Percentiles rank a stretch among this genome's conserved stretches.
These are phyloP conservation scores for Penicillium sp. DNA, from an alignment of 2,329 filamentous ascomycete genomes.

Conservation along the genomic window DNA sequence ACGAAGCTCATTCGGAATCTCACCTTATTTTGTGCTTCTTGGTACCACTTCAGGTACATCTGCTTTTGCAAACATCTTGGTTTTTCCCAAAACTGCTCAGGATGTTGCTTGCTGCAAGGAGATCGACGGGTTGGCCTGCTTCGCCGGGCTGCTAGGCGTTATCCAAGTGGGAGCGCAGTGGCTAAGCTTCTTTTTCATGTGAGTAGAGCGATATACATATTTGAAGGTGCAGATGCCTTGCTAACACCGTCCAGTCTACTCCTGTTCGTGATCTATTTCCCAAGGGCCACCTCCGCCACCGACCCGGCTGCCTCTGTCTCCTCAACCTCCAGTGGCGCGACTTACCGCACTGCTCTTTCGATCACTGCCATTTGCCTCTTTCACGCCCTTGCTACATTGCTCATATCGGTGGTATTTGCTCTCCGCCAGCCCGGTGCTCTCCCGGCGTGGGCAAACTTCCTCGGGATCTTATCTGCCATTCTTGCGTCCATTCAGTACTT, in stretches of 20 bases:
- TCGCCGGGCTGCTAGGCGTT: slow-evolving; percentile 82
- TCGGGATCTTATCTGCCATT: slow-evolving; percentile 75
- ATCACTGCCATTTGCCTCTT: slow-evolving; percentile 72
- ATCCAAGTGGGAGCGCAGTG: slow-evolving; percentile 90
- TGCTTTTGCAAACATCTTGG: slow-evolving; percentile 88
- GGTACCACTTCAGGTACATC: slow-evolving; percentile 86
- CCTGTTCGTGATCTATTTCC: slow-evolving; percentile 94
- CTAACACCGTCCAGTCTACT: slow-evolving; percentile 63
- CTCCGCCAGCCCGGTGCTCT: slow-evolving; percentile 64
- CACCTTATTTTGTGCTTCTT: slow-evolving; percentile 92
- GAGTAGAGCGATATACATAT: slow-evolving; percentile 36
- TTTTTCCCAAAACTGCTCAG: slow-evolving; percentile 75
- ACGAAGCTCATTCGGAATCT: slow-evolving; percentile 88
- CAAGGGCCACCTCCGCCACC: slow-evolving; percentile 58
- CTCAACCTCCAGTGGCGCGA: slow-evolving; percentile 53
- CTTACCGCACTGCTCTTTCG: slow-evolving; percentile 74
- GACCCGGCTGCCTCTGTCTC: slow-evolving; percentile 42
- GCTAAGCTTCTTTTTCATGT: slow-evolving; percentile 92
- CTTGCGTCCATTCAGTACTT: slow-evolving; percentile 89
- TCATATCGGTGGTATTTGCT: slow-evolving; percentile 64
- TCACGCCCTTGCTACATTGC: slow-evolving; percentile 71
- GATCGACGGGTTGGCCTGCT: slow-evolving; percentile 78
- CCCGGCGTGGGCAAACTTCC: slow-evolving; percentile 76
- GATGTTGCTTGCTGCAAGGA: slow-evolving; percentile 86
- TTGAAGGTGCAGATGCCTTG: background rate